Evolutionary conservation across 805 yeast species (phyloP).

Genomic region (Kuraishia ogatae): DNA sequence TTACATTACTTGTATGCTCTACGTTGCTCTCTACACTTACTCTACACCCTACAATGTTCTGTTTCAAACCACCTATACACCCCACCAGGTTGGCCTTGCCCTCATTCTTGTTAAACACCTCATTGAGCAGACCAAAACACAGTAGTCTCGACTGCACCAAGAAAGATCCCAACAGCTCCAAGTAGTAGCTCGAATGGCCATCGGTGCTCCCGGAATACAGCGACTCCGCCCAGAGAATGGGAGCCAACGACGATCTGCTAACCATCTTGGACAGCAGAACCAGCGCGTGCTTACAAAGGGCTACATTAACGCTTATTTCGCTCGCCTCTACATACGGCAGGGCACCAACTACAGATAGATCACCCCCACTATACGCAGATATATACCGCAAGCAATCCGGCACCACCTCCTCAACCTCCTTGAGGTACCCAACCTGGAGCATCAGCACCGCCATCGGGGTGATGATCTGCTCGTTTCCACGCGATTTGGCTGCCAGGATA

Average conservation of each 20-base stretch:
- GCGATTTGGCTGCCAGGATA: conserved; percentile 13
- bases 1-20: no score
- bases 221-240: conserved; percentile 25
- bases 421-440: conserved; percentile 42
- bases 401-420: conserved; percentile 17
- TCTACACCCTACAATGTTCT: no score
- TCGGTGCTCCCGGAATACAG: conserved; percentile 28
- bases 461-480: conserved; percentile 21
- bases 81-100: background rate
- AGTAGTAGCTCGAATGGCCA: conserved; percentile 14
- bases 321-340: background rate
- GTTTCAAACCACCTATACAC: background rate
- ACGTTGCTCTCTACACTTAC: no score
- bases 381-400: background rate
- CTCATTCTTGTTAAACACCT: conserved; percentile 20
- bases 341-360: background rate
- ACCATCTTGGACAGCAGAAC: conserved; percentile 37
- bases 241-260: conserved; percentile 22
- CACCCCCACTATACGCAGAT: background rate
- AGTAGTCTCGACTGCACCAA: conserved; percentile 31
- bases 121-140: conserved; percentile 28
- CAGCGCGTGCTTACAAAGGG: conserved; percentile 33
- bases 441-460: conserved; percentile 38
- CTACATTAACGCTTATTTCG: conserved; percentile 20
- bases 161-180: conserved; percentile 19